These are phyloP conservation scores for Stachybotrys chlorohalonatus DNA, from an alignment of 2,329 filamentous ascomycete species.

Conservation along the genomic window DNA sequence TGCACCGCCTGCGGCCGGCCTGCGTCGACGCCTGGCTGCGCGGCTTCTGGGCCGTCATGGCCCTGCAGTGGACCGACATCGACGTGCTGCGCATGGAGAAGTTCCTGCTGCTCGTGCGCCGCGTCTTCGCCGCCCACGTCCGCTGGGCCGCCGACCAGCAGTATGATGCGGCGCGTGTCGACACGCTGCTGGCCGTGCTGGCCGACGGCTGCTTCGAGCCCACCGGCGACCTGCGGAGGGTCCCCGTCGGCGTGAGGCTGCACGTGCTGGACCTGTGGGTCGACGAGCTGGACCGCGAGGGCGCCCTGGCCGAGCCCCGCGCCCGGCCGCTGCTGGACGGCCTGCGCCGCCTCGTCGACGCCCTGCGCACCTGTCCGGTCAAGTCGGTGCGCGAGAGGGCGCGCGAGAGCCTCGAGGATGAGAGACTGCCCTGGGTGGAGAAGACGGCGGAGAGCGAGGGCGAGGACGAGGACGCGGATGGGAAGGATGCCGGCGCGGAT, in stretches of 20 bases:
- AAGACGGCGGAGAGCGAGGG: conserved; percentile 22
- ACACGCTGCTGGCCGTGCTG: conserved; percentile 18
- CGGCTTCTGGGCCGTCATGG: conserved; percentile 65
- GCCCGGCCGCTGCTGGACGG: conserved; percentile 39
- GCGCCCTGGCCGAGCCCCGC: conserved; percentile 33
- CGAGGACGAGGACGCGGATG: conserved; percentile 28
- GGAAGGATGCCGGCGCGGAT: conserved; percentile 21
- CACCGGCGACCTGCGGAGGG: conserved; percentile 38
- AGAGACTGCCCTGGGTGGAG: conserved; percentile 51
- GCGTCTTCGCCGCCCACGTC: conserved; percentile 67
- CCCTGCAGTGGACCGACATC: conserved; percentile 62
- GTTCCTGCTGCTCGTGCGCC: conserved; percentile 75
- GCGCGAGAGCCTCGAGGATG: conserved; percentile 63
- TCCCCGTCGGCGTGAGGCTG: conserved; percentile 76
- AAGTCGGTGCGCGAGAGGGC: conserved; percentile 66
- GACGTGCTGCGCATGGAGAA: conserved; percentile 83
- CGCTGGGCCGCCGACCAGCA: conserved; percentile 27
- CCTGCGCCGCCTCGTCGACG: conserved; percentile 47
- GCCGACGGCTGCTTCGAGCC: conserved; percentile 22
- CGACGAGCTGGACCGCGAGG: conserved; percentile 73
- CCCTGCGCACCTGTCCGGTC: conserved; percentile 48
- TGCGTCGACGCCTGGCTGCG: conserved; percentile 41
- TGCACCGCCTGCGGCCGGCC: conserved; percentile 42
- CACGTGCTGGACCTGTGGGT: conserved; percentile 88
- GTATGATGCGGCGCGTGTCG: conserved; percentile 20